Conservation (phyloP, 1,139 yeast species). For the Magnusiomyces paraingens region DNA sequence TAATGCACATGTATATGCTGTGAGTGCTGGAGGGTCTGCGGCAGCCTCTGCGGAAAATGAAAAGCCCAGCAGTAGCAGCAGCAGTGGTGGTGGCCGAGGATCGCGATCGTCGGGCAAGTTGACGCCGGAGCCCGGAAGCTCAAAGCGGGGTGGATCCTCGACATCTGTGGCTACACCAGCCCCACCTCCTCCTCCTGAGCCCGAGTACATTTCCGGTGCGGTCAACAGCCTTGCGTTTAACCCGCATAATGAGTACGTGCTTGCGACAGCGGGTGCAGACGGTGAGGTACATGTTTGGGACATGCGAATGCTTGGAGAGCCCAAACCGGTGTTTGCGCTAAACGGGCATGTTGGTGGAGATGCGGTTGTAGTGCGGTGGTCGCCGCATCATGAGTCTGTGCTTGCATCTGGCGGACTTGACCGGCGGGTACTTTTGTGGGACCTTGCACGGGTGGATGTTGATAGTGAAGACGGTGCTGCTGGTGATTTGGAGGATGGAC, state of each 20-base stretch:
- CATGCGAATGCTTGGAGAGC: conserved; percentile 36
- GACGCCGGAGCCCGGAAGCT: neutral
- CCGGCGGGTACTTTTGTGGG: conserved; percentile 65
- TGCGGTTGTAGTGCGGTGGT: conserved; percentile 48
- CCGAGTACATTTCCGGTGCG: conserved; percentile 31
- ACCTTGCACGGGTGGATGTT: conserved; percentile 38
- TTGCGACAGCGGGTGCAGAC: conserved; percentile 65
- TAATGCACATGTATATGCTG: conserved; percentile 25
- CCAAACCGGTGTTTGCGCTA: too few relatives aligned
- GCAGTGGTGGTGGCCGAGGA: neutral
- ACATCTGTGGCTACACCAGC: neutral
- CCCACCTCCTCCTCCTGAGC: conserved; percentile 29
- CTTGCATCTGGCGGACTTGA: conserved; percentile 74
- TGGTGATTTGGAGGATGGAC: conserved; percentile 25
- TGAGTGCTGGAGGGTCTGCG: conserved; percentile 19
- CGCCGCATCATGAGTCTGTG: conserved; percentile 50
- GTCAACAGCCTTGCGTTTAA: conserved; percentile 64
- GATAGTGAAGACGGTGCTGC: conserved; percentile 25
- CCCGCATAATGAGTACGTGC: conserved; percentile 45
- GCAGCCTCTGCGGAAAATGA: neutral
- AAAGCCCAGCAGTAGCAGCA: neutral
- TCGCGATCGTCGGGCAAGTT: neutral
- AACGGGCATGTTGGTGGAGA: conserved; percentile 12
- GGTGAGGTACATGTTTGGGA: conserved; percentile 67
- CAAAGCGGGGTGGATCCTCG: neutral